phyloP scores from a whole-genome alignment of 129 eudicot species.

The Artemisia tridentata region DNA sequence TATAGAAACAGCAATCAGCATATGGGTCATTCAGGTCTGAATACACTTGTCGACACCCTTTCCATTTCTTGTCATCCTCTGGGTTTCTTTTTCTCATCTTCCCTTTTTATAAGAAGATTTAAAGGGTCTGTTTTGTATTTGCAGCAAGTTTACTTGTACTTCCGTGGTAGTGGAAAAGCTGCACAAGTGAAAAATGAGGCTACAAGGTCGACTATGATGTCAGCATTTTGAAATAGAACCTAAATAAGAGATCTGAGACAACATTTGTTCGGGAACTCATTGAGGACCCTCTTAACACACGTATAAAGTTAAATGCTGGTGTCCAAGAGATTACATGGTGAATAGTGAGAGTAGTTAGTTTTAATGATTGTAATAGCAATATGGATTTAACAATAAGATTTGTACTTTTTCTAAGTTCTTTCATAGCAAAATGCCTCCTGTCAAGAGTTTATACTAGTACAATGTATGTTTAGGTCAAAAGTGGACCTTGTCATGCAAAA shows the following conservation, averaged over 20 bases:
- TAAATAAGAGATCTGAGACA: neutral
- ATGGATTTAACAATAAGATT: neutral
- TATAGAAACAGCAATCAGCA: constrained; percentile 72
- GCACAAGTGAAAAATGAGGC: constrained; percentile 81
- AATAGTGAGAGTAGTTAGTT: neutral
- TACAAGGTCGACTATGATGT: constrained; percentile 60
- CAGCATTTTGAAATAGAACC: constrained; percentile 49
- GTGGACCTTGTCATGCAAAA: too few species aligned
- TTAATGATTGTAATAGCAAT: neutral
- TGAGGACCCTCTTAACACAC: neutral
- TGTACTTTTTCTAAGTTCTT: neutral
- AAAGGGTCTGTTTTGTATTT: constrained; percentile 11
- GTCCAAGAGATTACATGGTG: neutral
- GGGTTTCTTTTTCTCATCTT: neutral
- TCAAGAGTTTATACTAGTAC: too few species aligned
- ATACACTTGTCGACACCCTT: neutral
- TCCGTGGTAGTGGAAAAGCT: constrained; percentile 88
- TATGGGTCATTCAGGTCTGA: constrained; percentile 94
- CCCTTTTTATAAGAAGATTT: neutral
- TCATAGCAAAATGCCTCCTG: too few species aligned
- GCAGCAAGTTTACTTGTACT: constrained; percentile 51
- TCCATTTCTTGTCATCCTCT: neutral
- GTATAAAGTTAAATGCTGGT: constrained; percentile 19
- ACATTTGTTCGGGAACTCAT: constrained; percentile 1
- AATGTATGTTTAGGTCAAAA: too few species aligned